A percentile compares a stretch with the other conserved stretches of the same genome.
These are phyloP conservation scores for Abrus precatorius DNA, from an alignment of 306 rosid genomes.

Conservation along the genomic window DNA sequence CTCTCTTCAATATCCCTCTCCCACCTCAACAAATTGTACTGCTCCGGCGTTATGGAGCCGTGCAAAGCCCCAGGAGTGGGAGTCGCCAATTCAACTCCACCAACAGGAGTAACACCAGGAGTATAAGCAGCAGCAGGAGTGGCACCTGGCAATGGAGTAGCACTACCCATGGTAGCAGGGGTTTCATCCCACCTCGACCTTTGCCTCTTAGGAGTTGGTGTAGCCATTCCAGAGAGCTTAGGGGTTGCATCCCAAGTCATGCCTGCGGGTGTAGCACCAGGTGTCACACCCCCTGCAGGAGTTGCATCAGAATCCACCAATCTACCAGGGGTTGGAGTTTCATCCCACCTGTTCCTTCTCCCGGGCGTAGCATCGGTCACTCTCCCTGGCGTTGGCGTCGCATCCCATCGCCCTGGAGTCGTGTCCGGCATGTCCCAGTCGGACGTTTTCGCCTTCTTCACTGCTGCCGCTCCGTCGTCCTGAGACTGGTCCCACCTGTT, in stretches of 20 bases:
- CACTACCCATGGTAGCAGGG: constrained; percentile 56
- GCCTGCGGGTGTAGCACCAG: constrained; percentile 51
- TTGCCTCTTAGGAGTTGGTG: constrained; percentile 53
- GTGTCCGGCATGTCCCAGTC: constrained; percentile 54
- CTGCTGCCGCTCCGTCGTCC: constrained; percentile 25
- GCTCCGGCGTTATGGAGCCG: constrained; percentile 47
- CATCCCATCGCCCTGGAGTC: constrained; percentile 53
- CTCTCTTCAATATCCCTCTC: constrained; percentile 59
- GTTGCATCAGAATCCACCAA: constrained; percentile 53
- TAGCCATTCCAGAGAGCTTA: constrained; percentile 49
- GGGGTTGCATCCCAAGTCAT: constrained; percentile 56
- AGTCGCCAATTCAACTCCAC: constrained; percentile 51
- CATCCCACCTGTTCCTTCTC: constrained; percentile 55
- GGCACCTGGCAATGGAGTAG: constrained; percentile 52
- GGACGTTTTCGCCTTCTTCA: constrained; percentile 46
- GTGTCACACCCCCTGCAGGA: constrained; percentile 50
- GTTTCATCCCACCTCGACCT: constrained; percentile 56
- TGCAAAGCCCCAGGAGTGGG: constrained; percentile 52
- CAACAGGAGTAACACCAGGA: constrained; percentile 55
- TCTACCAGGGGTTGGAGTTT: constrained; percentile 52
- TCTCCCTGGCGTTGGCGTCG: constrained; percentile 51
- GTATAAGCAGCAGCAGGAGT: constrained; percentile 53
- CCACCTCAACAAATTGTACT: constrained; percentile 57
- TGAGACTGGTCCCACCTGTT: constrained; percentile 52
- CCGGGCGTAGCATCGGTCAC: constrained; percentile 47